phyloP scores from a whole-genome alignment of 2,329 filamentous ascomycete genomes.

The Colletotrichum theobromicola region DNA sequence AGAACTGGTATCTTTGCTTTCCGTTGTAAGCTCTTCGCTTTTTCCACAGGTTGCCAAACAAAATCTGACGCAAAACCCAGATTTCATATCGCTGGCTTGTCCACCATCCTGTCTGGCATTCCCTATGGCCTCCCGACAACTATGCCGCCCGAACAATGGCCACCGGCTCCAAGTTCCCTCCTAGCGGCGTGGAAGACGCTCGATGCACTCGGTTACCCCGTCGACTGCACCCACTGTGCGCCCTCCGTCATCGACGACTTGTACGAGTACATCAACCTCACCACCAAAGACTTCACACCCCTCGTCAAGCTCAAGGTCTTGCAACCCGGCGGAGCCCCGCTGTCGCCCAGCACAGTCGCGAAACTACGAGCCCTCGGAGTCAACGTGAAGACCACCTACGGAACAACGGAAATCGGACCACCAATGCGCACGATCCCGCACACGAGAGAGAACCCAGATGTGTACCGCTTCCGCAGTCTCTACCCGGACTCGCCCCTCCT shows the following conservation, averaged over 20 bases:
- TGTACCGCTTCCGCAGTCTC: constrained; percentile 10
- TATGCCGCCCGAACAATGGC: not conserved
- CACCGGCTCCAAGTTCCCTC: constrained; percentile 11
- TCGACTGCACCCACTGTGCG: constrained; percentile 10
- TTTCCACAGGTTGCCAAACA: accelerated
- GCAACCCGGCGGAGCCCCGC: not conserved
- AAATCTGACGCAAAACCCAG: not conserved
- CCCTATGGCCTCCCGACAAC: constrained; percentile 4
- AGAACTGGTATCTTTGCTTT: constrained; percentile 18
- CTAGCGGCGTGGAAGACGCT: not conserved
- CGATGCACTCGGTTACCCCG: not conserved
- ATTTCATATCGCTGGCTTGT: constrained; percentile 3
- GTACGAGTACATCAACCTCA: constrained; percentile 6
- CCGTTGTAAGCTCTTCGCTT: not conserved
- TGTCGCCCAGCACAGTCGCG: not conserved
- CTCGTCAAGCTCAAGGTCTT: constrained; percentile 1
- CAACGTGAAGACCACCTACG: constrained; percentile 15
- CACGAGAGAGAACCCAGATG: constrained; percentile 8
- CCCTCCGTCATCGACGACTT: constrained; percentile 11
- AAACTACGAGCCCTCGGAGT: not conserved
- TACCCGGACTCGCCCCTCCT: constrained; percentile 3
- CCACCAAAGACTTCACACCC: not conserved
- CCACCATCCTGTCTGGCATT: not conserved
- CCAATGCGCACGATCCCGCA: constrained; percentile 3
- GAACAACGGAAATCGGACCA: constrained; percentile 3